Base-by-base conservation (phyloP, 2,329 filamentous ascomycete genomes). In the Penicillium verrucosum region DNA sequence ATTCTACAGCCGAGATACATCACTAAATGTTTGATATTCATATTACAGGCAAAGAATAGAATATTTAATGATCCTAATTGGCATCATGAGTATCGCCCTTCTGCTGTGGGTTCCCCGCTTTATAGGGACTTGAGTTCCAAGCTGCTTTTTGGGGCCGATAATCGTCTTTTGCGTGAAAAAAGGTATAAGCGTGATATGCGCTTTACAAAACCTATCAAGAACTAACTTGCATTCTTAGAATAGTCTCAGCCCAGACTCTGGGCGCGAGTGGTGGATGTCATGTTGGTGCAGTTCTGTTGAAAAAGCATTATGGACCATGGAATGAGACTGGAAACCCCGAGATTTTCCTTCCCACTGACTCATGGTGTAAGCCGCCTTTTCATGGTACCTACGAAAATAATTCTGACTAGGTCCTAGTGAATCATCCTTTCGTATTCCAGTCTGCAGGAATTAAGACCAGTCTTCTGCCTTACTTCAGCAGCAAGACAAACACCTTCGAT, bases 31-130 rank as follows among this genome's bases (percentile, higher is more conserved):
- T 34, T 16, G 7, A 29, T 23, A 27, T 38, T 7, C 4, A 8
- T 5, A 3, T 36, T 2, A 34, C 11, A 61, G 59, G 59, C 59
- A 51, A 61, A 61, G 27, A 25, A 23, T 7, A 55, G 40, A 34
- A 55, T 61, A 23, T 60, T 60, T 12, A 54, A 55, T 25, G 59
- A 61, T 21, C 47, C 48, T 21, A 42, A 60, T 12, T 61, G 59
- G 59, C 57, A 61, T 48, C 59, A 61, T 37, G 59, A 61, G 32
- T 61, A 61, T 49, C 59, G 59, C 5, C 36, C 48, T 14, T 55
- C 40, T 3, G 44, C 57, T 32, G 18, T 60, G 18, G 59, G 59
- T 12, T 57, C 57, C 8, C 48, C 21, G 14, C n/a, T 6, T 11
- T 61, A 61, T 23, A 55, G 59, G 14, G 48, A 54, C 14, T 41